Evolutionary conservation across 345 rosid genomes (phyloP), one percentile per base, ranked within the genome.

Genomic region (Tarenaya hassleriana): DNA sequence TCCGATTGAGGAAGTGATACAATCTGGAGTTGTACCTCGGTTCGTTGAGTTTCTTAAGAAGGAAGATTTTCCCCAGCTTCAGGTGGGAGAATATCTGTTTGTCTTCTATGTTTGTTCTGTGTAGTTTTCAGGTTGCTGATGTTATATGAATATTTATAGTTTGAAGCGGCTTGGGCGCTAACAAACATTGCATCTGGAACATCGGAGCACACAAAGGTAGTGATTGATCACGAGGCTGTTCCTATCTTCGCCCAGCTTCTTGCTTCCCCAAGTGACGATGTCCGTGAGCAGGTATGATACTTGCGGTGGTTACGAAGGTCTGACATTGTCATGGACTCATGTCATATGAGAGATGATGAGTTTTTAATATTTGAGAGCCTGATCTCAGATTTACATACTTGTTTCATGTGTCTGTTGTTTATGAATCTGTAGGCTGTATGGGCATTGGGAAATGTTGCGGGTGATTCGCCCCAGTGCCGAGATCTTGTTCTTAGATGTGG

Each of bases 171-270:
- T n/a, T 88, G 95, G 95, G 92, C 95, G 10, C 77, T 85, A 43
- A 88, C 97, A 46, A 88, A 88, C 63, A 86, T 88, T 76, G 97
- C 97, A 19, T 88, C 97, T 53, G 92, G 97, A 39, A 88, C 92
- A 15, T 88, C 97, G 1, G 90, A 83, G 63, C 76, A 86, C 59
- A 86, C 97, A 0, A 85, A 74, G 74, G 89, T 85, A 44, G 97
- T 88, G 7, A 82, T 85, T 49, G 95, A 88, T 45, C 81, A 83
- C 7, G 74, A 80, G 41, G 95, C 92, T 58, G 82, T 88, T 55
- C 95, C 92, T 0, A 74, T 88, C 41, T 88, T 88, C 67, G 88
- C 77, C 29, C 78, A 74, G 66, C 88, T 88, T 52, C 92, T 88
- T 13, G 75, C 47, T 56, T 88, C 97, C 41, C 85, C 79, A 19